Conservation (phyloP, 768 basidiomycete genomes). For the Mycena rebaudengoi region DNA sequence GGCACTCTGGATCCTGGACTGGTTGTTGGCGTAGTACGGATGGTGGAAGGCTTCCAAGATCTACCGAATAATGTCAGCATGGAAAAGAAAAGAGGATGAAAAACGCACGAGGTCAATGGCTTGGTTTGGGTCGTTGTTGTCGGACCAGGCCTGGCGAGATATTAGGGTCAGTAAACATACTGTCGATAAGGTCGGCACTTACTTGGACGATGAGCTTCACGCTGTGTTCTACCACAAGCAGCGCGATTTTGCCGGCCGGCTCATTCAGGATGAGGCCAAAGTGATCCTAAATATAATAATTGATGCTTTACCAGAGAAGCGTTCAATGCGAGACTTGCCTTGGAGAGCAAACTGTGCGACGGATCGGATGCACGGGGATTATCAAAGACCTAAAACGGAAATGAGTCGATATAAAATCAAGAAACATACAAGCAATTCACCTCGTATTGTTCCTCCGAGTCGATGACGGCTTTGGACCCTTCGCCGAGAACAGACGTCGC, state of each 20-base stretch:
- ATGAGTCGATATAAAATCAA: background rate
- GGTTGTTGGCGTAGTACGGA: slow-evolving; percentile 67
- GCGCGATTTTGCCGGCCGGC: slow-evolving; percentile 78
- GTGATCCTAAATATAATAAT: slow-evolving; percentile 64
- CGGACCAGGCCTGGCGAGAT: slow-evolving; percentile 54
- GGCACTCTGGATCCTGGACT: slow-evolving; percentile 61
- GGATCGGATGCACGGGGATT: slow-evolving; percentile 75
- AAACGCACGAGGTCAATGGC: slow-evolving; percentile 54
- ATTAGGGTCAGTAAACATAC: background rate
- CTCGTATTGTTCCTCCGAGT: slow-evolving; percentile 74
- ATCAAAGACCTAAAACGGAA: slow-evolving; percentile 61
- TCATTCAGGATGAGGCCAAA: slow-evolving; percentile 78
- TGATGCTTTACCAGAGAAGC: background rate
- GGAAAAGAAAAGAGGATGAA: background rate
- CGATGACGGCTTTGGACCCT: slow-evolving; percentile 74
- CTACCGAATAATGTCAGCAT: slow-evolving; percentile 31
- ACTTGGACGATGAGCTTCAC: slow-evolving; percentile 67
- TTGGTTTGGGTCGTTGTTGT: slow-evolving; percentile 51
- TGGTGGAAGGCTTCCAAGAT: slow-evolving; percentile 76
- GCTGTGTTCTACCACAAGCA: slow-evolving; percentile 68
- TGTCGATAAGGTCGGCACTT: slow-evolving; percentile 2
- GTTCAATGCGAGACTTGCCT: slow-evolving; percentile 45
- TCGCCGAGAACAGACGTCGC: slow-evolving; percentile 64
- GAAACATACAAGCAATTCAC: slow-evolving; percentile 34
- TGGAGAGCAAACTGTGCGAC: slow-evolving; percentile 76